Base-by-base conservation (phyloP, 306 rosid genomes). In the Prunus davidiana region DNA sequence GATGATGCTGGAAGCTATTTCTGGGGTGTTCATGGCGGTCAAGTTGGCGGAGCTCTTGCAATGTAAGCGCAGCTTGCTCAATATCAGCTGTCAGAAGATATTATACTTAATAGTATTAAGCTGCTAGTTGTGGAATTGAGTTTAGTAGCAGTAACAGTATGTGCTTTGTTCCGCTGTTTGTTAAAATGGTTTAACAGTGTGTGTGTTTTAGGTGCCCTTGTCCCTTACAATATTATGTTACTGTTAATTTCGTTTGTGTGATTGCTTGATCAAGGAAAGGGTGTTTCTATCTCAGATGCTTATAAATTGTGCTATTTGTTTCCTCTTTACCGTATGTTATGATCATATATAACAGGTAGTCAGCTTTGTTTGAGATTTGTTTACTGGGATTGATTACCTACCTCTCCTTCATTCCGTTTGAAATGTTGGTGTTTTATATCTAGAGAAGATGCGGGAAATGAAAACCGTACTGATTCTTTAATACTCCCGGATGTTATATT, bases 1-100 rank as follows among this genome's bases (percentile, higher is more conserved):
- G 88, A 86, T 70, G 85, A 69, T 27, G 97, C 92, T 2, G 96
- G 92, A 78, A 72, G 67, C 2, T 2, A 81, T 56, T 90, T 90
- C 84, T 89, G 84, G 92, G 67, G 19, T 50, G 45, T 87, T 81
- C 91, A 90, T 66, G 79, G 84, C 32, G 83, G 78, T 75, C 72
- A 84, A 65, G 68, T 71, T 14, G 90, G 88, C 13, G 8, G 20
- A 60, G 76, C 72, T 4, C 8, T 79, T 1, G 71, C 82, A 14
- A 12, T 75, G 45, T 85, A 81, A 82, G 74, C 69, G 45, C 27
- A 62, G 34, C 58, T 68, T 32, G 57, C 64, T 10, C 43, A 34
- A 24, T 45, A 14, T 28, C 51, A 55, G 52, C 49, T 25, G 52
- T n/a, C 41, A 58, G 66, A 12, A 73, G 51, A 52, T 75, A 6